Evolutionary conservation across 2,329 filamentous ascomycete species (phyloP).

Genomic region (Berkeleyomyces rouxiae): DNA sequence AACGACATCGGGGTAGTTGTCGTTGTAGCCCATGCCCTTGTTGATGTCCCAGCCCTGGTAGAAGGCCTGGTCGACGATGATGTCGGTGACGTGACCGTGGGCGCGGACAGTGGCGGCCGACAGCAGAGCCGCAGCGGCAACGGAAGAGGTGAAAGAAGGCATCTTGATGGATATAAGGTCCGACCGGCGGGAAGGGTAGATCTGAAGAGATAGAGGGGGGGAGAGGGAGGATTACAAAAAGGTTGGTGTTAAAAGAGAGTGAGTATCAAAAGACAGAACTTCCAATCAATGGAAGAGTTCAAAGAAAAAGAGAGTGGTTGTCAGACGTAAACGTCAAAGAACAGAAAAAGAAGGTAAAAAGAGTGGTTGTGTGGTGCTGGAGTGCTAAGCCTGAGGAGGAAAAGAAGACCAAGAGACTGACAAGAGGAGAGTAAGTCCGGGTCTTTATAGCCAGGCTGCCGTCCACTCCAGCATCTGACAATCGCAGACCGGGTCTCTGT

Average conservation of each 20-base stretch:
- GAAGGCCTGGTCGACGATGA: constrained; percentile 19
- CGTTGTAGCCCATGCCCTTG: constrained; percentile 15
- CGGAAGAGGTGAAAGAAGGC: constrained; percentile 16
- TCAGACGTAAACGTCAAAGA: background rate
- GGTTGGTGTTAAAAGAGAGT: background rate
- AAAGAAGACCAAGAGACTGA: background rate
- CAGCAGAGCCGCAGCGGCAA: constrained; percentile 6
- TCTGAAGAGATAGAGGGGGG: background rate
- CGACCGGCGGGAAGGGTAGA: constrained; percentile 15
- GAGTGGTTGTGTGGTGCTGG: constrained; percentile 1
- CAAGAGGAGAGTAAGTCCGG: background rate
- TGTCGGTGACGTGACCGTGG: constrained; percentile 21
- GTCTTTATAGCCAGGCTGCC: background rate
- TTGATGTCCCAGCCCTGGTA: constrained; percentile 20
- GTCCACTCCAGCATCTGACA: background rate
- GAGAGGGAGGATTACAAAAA: background rate
- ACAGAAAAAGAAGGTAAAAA: background rate
- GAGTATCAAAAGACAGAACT: constrained; percentile 1
- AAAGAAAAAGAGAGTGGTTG: background rate
- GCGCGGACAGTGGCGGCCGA: constrained; percentile 16
- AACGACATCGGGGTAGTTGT: constrained; percentile 16
- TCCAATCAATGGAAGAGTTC: constrained; percentile 9
- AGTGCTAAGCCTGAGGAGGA: constrained; percentile 8
- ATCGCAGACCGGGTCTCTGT: no score
- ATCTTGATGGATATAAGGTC: constrained; percentile 13